A percentile compares a stretch with the other conserved stretches of the same genome.
These are phyloP conservation scores for Metschnikowia lunata DNA, from an alignment of 805 yeast genomes.

Conservation along the genomic window DNA sequence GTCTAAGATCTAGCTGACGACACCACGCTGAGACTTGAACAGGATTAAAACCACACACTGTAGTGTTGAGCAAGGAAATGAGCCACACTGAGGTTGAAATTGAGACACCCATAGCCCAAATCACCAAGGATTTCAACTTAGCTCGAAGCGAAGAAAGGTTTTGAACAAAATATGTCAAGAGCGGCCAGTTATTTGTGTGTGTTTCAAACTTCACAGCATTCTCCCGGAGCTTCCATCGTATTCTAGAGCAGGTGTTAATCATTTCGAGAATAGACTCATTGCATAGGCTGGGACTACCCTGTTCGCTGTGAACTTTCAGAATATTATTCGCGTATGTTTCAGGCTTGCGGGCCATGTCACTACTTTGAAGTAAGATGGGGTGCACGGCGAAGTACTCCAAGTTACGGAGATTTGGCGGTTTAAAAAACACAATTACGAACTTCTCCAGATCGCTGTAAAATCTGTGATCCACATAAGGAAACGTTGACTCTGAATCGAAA, in stretches of 20 bases:
- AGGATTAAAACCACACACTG: slow-evolving; percentile 21
- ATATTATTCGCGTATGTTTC: slow-evolving; percentile 3
- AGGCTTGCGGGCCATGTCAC: slow-evolving; percentile 15
- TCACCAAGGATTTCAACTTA: slow-evolving; percentile 1
- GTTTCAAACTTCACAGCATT: neutral
- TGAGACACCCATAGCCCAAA: slow-evolving; percentile 12
- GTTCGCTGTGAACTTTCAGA: slow-evolving; percentile 1
- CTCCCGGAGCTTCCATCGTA: neutral
- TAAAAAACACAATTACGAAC: slow-evolving; percentile 39
- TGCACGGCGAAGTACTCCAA: slow-evolving; percentile 73
- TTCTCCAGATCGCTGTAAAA: neutral
- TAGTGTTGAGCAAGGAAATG: slow-evolving; percentile 27
- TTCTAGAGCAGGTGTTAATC: slow-evolving; percentile 27
- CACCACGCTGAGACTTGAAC: slow-evolving; percentile 56
- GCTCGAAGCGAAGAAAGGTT: too few relatives aligned
- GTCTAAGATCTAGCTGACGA: slow-evolving; percentile 72
- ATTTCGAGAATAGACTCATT: slow-evolving; percentile 30
- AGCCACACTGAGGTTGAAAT: slow-evolving; percentile 5
- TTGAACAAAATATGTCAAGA: too few relatives aligned
- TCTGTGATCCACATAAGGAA: slow-evolving; percentile 8
- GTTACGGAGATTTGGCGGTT: slow-evolving; percentile 64
- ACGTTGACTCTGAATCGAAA: neutral
- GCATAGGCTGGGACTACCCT: slow-evolving; percentile 9
- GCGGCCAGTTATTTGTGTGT: too few relatives aligned
- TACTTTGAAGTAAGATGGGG: slow-evolving; percentile 66